These are phyloP conservation scores for Iberis pinnata DNA, from an alignment of 345 rosid species.

Conservation along the genomic window DNA sequence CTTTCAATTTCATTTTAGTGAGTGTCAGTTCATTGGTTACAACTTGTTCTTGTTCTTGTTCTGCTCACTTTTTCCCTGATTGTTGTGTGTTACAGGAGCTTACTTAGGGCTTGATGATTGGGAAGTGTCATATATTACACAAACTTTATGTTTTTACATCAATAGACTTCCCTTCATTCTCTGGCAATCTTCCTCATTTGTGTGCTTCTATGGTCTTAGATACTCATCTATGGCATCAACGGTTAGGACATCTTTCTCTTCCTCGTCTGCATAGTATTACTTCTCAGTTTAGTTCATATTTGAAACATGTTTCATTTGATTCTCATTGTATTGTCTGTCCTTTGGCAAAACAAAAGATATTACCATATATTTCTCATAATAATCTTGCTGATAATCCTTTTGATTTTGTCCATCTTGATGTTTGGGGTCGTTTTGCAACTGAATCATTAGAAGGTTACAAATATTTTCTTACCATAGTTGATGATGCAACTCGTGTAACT, in stretches of 20 bases:
- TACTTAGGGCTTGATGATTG: background rate
- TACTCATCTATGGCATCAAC: background rate
- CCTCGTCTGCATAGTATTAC: too few species aligned
- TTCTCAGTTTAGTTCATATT: background rate
- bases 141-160: too few species aligned
- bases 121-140: background rate
- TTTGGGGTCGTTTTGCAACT: background rate
- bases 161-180: too few species aligned
- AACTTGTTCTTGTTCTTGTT: background rate
- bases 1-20: too few species aligned
- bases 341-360: background rate
- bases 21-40: too few species aligned
- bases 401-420: background rate
- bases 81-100: background rate
- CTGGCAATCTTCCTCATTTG: background rate
- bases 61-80: background rate
- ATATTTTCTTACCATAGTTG: background rate
- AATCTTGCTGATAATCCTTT: background rate
- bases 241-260: background rate
- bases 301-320: too few species aligned
- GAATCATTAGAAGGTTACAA: background rate
- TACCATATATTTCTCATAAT: background rate
- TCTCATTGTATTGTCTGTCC: background rate
- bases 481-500: background rate
- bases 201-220: background rate